Conservation (phyloP, 192 early-diverging fungal genomes). For the Phycomyces nitens region DNA sequence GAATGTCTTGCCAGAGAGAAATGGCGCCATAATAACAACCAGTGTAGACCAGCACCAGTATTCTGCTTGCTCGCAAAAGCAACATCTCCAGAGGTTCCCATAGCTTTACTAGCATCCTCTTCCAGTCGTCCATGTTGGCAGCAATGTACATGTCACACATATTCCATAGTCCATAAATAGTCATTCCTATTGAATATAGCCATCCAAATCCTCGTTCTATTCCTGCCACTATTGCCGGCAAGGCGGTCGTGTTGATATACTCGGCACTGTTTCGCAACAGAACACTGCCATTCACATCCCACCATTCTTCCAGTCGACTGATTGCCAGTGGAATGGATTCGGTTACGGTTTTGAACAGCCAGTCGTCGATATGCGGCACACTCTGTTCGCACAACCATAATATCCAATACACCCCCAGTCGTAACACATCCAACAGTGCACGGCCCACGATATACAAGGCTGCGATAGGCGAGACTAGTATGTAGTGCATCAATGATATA, state of each 20-base stretch:
- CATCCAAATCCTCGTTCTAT: not conserved
- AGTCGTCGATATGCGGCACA: slow-evolving; percentile 10
- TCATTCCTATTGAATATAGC: not conserved
- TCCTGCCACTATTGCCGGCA: not conserved
- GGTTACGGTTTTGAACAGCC: slow-evolving; percentile 16
- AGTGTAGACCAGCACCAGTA: too few species aligned
- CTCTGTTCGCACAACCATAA: not conserved
- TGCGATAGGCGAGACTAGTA: slow-evolving; percentile 8
- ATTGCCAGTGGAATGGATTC: not conserved
- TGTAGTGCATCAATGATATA: slow-evolving; percentile 12
- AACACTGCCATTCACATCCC: not conserved
- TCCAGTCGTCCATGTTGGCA: too few species aligned
- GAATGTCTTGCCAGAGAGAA: too few species aligned
- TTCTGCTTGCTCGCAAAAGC: too few species aligned
- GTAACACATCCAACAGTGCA: not conserved
- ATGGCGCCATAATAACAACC: too few species aligned
- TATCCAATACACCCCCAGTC: not conserved
- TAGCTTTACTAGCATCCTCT: too few species aligned
- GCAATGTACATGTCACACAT: not conserved
- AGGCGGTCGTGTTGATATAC: not conserved
- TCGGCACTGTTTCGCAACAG: too few species aligned
- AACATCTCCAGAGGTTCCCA: too few species aligned
- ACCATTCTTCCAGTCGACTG: not conserved
- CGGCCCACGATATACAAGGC: slow-evolving; percentile 7
- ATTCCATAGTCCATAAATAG: not conserved